phyloP scores from a whole-genome alignment of 116 monocot species.

The Phalaenopsis hybrid region DNA sequence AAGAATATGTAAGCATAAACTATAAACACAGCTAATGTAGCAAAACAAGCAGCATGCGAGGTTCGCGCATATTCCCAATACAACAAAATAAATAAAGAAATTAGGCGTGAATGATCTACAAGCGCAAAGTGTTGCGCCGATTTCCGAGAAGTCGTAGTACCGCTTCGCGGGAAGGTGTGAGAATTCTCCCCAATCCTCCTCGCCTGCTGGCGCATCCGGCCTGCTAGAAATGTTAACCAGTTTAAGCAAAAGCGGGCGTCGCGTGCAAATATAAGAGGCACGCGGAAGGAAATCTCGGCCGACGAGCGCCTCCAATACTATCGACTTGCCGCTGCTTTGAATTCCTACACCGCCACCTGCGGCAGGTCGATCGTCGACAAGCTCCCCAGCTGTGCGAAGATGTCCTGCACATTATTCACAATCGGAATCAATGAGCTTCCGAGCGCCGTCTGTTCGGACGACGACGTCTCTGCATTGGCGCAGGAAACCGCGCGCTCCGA shows the following conservation, averaged over 20 bases:
- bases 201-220: slow-evolving; percentile 10
- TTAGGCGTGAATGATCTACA: background rate
- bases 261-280: slow-evolving; percentile 62
- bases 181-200: slow-evolving; percentile 70
- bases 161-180: slow-evolving; percentile 43
- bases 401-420: no score
- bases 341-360: slow-evolving; percentile 78
- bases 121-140: background rate
- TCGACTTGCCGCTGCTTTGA: slow-evolving; percentile 84
- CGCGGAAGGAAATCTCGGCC: slow-evolving; percentile 74
- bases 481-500: no score
- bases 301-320: slow-evolving; percentile 74
- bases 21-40: background rate
- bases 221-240: slow-evolving; percentile 30
- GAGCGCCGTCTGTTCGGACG: no score
- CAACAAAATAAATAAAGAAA: background rate
- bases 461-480: no score
- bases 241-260: slow-evolving; percentile 56
- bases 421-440: no score
- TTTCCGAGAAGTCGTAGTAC: slow-evolving; percentile 51
- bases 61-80: background rate
- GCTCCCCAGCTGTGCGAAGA: no score
- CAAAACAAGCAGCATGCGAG: background rate
- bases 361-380: slow-evolving; percentile 18
- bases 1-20: background rate